phyloP scores from a whole-genome alignment of 495 filamentous ascomycete genomes.

The Clohesyomyces aquaticus region DNA sequence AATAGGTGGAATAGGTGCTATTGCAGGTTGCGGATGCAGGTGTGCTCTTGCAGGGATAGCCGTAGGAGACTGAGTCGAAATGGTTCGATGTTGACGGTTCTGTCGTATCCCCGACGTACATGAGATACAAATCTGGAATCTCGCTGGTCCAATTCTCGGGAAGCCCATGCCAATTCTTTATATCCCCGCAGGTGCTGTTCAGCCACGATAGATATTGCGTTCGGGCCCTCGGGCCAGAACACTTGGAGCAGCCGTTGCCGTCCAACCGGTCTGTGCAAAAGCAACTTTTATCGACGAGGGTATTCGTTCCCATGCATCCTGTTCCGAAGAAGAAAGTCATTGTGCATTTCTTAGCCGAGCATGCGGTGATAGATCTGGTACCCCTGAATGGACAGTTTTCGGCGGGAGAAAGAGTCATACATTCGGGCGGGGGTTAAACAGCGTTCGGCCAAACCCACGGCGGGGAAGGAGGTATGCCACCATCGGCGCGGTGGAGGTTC shows the following conservation, averaged over 20 bases:
- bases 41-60: not conserved
- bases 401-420: not conserved
- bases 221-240: not conserved
- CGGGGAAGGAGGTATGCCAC: not conserved
- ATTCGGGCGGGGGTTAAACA: constrained; percentile 2
- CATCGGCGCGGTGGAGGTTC: not conserved
- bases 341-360: constrained; percentile 8
- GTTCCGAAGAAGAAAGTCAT: not conserved
- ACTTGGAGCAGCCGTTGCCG: not conserved
- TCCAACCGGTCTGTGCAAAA: constrained; percentile 7
- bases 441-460: constrained; percentile 4
- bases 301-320: not conserved
- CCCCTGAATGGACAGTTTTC: not conserved
- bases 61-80: not conserved
- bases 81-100: not conserved
- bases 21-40: not conserved
- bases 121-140: not conserved
- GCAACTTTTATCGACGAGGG: constrained; percentile 11
- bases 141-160: constrained; percentile 1
- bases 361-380: not conserved
- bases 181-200: constrained; percentile 10
- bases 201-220: constrained; percentile 11
- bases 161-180: constrained; percentile 4
- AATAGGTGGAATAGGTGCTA: not conserved
- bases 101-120: constrained; percentile 6